Base-by-base conservation (phyloP, 2,329 filamentous ascomycete species). In the Phoma sp. region DNA sequence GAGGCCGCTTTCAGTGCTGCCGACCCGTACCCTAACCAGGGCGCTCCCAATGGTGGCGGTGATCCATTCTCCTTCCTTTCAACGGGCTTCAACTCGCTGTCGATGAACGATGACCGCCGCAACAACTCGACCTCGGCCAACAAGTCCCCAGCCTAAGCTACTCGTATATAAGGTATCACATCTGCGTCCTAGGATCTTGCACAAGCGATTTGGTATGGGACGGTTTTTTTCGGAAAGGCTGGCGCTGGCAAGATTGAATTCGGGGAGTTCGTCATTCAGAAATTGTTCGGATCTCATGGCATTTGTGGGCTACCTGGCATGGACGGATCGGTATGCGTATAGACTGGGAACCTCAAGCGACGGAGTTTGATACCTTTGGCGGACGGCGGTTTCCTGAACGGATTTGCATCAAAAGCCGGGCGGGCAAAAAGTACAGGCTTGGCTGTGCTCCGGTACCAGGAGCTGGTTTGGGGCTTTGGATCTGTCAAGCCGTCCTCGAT, bases 1-100 rank as follows among this genome's bases (percentile, higher is more conserved):
- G 93, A 98, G 79, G 92, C 92, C 57, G 93, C 95, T 24, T 99
- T 99, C 81, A 90, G 91, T 72, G 90, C 90, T 36, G 92, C 91
- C 35, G 88, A 88, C 65, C 93, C 95, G 65, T 90, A 90, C 51
- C 88, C 88, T 13, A 90, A 89, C 39, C 88, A 88, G 57, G 90
- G 89, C 36, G 86, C 88, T 27, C 69, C 73, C 25, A 91, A 90
- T 77, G 89, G 88, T 68, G 71, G 79, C 75, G 58, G 90, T 69
- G 90, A 93, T 65, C 89, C 90, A 9, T 93, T 93, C 74, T 87
- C 89, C 13, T 93, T 93, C 79, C 82, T 95, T 46, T 89, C 87
- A 27, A 83, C 84, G 27, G 88, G 88, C 38, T 90, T 95, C 55
- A 84, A 86, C 51, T 84, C 86, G 44, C 82, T 95, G 47, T 86